Base-by-base conservation (phyloP, 2,329 filamentous ascomycete genomes). In the Sarocladiaceae sp. region DNA sequence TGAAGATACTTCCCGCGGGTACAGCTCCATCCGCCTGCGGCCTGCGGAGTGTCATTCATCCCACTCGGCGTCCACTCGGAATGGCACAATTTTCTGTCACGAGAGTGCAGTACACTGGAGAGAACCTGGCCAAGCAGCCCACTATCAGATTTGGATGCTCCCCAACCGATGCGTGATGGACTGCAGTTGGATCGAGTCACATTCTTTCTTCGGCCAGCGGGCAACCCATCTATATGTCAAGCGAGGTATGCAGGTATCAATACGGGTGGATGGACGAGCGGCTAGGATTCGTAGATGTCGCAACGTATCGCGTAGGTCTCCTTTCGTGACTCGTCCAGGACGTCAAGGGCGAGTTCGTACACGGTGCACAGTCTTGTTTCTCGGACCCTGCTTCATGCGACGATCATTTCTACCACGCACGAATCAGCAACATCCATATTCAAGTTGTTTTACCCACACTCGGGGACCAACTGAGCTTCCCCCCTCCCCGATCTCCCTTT, bases 191-290 rank as follows among this genome's bases (percentile, higher is more conserved):
- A 44, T 12, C 8, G 28, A 12, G 28, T 44, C 40, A 44, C 40
- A 44, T 44, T 44, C 40, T 44, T 26, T 26, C 40, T 44, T 44
- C 10, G 40, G 23, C 40, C 15, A 44, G 17, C 40, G 28, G 23
- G 28, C 40, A 40, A 22, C 23, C 40, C 40, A 44, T 44, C n/a
- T n/a, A n/a, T 26, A 20, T 12, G 40, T 23, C 44, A 48, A 48
- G 44, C 44, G 44, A 48, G 44, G 44, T 48, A 48, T 48, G 44
- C 44, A 48, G 22, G 44, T 28, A 33, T 48, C 44, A 33, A 48
- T 48, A 48, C 44, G 31, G 44, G 26, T 48, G 44, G 44, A 48
- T 48, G 44, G 44, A n/a, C n/a, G n/a, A n/a, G 25, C 44, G 44
- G 44, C 44, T 31, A 33, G 25, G 22, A 7, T 18, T 29, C n/a